A percentile compares a stretch with the other conserved stretches of the same genome.
Conservation (phyloP, 2,329 filamentous ascomycete genomes). For the Exophiala lecanii-corni region DNA sequence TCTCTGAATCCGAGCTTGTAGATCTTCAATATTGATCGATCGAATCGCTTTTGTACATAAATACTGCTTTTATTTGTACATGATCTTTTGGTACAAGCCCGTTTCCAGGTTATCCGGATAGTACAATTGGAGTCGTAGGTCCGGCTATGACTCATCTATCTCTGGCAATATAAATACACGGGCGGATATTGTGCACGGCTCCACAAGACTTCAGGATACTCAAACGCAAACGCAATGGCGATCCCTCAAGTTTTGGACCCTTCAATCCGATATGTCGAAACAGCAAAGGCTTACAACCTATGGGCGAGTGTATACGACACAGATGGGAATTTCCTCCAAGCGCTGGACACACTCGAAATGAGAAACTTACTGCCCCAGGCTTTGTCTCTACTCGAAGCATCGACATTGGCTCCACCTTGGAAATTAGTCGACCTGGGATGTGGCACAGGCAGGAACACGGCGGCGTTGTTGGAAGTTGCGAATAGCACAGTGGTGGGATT, state of each 20-base stretch:
- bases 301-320: constrained; percentile 58
- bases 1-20: too few species aligned
- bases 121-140: too few species aligned
- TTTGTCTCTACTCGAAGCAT: constrained; percentile 31
- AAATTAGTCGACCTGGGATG: constrained; percentile 60
- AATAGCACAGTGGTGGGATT: constrained; percentile 46
- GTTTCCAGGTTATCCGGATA: too few species aligned
- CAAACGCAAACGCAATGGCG: constrained; percentile 9
- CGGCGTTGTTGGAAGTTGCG: constrained; percentile 33
- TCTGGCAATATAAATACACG: too few species aligned
- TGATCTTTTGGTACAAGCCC: too few species aligned
- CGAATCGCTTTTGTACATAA: too few species aligned
- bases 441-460: constrained; percentile 61
- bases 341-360: constrained; percentile 57
- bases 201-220: too few species aligned
- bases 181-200: too few species aligned
- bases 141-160: too few species aligned
- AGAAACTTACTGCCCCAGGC: constrained; percentile 47
- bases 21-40: too few species aligned
- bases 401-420: constrained; percentile 19
- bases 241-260: constrained; percentile 16
- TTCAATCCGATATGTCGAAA: constrained; percentile 33
- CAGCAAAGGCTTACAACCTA: constrained; percentile 44
- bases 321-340: constrained; percentile 63
- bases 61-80: too few species aligned